Evolutionary conservation across 768 basidiomycete genomes (phyloP), one percentile per base, ranked within the genome.

Genomic region (Suillus paluster): DNA sequence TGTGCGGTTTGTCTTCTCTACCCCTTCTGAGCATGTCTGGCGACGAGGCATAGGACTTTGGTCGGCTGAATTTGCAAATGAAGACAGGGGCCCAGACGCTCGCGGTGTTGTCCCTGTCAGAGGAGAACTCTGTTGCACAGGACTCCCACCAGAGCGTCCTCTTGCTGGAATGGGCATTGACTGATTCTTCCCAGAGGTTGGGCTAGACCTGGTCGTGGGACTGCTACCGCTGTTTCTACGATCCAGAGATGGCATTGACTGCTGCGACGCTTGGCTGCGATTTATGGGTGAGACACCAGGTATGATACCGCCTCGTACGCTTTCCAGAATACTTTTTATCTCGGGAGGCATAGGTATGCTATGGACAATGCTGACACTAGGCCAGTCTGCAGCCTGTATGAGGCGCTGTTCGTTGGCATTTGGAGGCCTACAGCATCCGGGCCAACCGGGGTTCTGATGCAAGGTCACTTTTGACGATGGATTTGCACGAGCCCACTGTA

Each of bases 361-460:
- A 70, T 94, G 89, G 12, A 93, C 85, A 64, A 84, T 81, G 75
- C 86, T 89, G 72, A 94, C 91, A 34, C 90, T 84, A 66, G 81
- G 86, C 92, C 92, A 95, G 73, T 93, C 92, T 4, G 88, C 87
- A 56, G 86, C 82, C 23, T 83, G 85, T 60, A 94, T 87, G 65
- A 83, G 72, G 64, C 82, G 81, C 67, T 83, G 81, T 73, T 94
- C 92, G 59, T 71, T 77, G 19, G 79, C 67, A 33, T 75, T 76
- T 2, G 92, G 92, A 0, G 91, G 79, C n/a, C 91, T 87, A 80
- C 92, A 95, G 79, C 92, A 95, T 42, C 92, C 92, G 45, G 93
- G 93, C 91, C 91, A 94, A 23, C 92, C 92, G 38, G 83, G 84
- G 68, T 94, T 94, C 71, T 82, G 78, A 71, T 84, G 84, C 19